A percentile compares a stretch with the other conserved stretches of the same genome.
These are phyloP conservation scores for Metschnikowia peoriensis DNA, from an alignment of 805 yeast species.

Conservation along the genomic window DNA sequence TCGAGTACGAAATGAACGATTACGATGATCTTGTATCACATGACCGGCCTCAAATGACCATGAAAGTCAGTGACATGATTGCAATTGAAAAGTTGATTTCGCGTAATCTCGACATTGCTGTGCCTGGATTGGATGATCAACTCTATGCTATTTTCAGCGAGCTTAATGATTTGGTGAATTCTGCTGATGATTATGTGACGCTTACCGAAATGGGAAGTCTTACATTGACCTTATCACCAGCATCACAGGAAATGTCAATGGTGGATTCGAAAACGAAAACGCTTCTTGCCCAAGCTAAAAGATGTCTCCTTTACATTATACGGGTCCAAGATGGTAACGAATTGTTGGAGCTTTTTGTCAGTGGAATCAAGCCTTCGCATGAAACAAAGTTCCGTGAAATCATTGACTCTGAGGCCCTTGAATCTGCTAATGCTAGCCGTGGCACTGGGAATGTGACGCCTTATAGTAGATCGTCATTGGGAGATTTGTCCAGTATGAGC, in stretches of 20 bases:
- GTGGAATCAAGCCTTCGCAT: conserved; percentile 65
- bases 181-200: conserved; percentile 42
- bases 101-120: conserved; percentile 40
- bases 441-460: conserved; percentile 38
- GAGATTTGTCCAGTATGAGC: conserved; percentile 47
- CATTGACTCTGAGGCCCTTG: conserved; percentile 43
- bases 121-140: conserved; percentile 55
- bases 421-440: conserved; percentile 27
- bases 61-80: conserved; percentile 47
- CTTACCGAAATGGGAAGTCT: conserved; percentile 52
- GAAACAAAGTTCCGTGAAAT: conserved; percentile 63
- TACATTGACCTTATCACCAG: conserved; percentile 57
- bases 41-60: conserved; percentile 45
- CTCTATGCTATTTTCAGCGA: conserved; percentile 43
- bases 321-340: conserved; percentile 74
- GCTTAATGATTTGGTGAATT: conserved; percentile 37
- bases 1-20: conserved; percentile 56
- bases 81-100: conserved; percentile 44
- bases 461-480: conserved; percentile 45
- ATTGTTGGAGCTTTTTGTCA: conserved; percentile 64
- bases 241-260: conserved; percentile 43
- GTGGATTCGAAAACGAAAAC: conserved; percentile 58
- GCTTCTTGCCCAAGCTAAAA: conserved; percentile 71
- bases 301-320: conserved; percentile 77
- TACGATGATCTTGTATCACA: conserved; percentile 63